Evolutionary conservation across 73 alveolate species (phyloP).

Genomic region (Stentor coeruleus): DNA sequence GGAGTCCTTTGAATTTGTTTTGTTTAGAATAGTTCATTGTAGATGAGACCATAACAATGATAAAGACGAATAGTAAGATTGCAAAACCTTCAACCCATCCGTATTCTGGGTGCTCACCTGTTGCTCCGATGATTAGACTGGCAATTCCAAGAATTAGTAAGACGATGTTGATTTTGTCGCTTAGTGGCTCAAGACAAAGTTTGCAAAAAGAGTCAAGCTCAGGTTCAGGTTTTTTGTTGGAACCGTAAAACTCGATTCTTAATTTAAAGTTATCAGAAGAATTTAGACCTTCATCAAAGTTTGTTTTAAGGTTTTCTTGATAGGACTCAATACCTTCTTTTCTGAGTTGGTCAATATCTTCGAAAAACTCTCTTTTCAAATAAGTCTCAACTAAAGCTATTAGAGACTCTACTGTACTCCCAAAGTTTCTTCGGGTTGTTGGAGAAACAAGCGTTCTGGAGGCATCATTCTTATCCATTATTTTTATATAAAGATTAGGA

Average conservation of each 20-base stretch:
- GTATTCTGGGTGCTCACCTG: slow-evolving; percentile 58
- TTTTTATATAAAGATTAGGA: too few relatives aligned
- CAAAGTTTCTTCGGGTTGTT: background rate
- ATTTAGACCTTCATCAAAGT: slow-evolving; percentile 33
- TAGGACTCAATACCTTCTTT: slow-evolving; percentile 42
- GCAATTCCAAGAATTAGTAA: slow-evolving; percentile 69
- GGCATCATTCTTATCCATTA: background rate
- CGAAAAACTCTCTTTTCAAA: slow-evolving; percentile 35
- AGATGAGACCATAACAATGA: slow-evolving; percentile 68
- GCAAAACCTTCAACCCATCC: slow-evolving; percentile 92
- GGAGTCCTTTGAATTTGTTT: slow-evolving; percentile 39
- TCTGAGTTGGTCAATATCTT: slow-evolving; percentile 53
- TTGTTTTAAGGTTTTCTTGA: slow-evolving; percentile 42
- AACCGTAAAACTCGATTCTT: slow-evolving; percentile 26
- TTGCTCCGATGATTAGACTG: slow-evolving; percentile 60
- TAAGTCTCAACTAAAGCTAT: slow-evolving; percentile 26
- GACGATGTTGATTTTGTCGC: slow-evolving; percentile 70
- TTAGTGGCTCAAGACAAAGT: slow-evolving; percentile 53
- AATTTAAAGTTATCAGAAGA: slow-evolving; percentile 24
- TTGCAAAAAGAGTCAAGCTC: slow-evolving; percentile 38
- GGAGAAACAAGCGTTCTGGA: slow-evolving; percentile 1
- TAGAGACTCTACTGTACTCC: slow-evolving; percentile 28
- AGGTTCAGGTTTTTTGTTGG: slow-evolving; percentile 31
- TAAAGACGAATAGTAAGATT: slow-evolving; percentile 66
- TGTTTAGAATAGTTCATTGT: slow-evolving; percentile 63